These are phyloP conservation scores for Metschnikowia matae DNA, from an alignment of 805 yeast species.

Conservation along the genomic window DNA sequence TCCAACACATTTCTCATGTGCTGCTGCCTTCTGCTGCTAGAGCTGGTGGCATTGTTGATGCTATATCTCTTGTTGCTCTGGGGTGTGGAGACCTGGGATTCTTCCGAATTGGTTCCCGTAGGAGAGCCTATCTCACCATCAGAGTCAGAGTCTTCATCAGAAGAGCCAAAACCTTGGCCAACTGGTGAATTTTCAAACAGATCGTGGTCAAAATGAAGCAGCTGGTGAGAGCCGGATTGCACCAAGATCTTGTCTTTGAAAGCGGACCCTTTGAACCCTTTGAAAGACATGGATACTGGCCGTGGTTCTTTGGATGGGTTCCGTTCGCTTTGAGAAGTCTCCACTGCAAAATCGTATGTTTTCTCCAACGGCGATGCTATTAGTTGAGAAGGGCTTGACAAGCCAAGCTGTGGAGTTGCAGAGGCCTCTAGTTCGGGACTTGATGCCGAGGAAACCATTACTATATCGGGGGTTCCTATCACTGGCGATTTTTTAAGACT, in stretches of 20 bases:
- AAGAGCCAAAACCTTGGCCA: conserved; percentile 36
- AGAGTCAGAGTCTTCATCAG: conserved; percentile 19
- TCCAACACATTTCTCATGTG: conserved; percentile 14
- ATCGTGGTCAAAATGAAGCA: conserved; percentile 34
- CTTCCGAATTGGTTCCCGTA: background rate
- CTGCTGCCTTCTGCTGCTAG: conserved; percentile 11
- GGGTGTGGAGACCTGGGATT: background rate
- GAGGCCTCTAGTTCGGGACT: background rate
- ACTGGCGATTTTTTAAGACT: background rate
- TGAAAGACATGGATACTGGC: conserved; percentile 53
- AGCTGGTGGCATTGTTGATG: conserved; percentile 6
- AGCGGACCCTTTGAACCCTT: conserved; percentile 59
- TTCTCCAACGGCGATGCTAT: conserved; percentile 11
- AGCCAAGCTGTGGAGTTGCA: background rate
- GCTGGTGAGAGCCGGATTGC: conserved; percentile 37
- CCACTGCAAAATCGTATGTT: conserved; percentile 12
- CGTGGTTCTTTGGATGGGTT: conserved; percentile 15
- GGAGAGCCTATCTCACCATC: conserved; percentile 7
- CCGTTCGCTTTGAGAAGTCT: background rate
- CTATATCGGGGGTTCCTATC: background rate
- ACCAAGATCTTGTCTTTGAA: conserved; percentile 23
- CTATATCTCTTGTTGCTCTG: background rate
- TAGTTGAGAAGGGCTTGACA: background rate
- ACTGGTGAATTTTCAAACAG: conserved; percentile 28
- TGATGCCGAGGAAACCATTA: conserved; percentile 1